Percentiles rank a stretch among this genome's conserved stretches.
These are phyloP conservation scores for Akanthomyces lecanii DNA, from an alignment of 2,329 filamentous ascomycete species.

Conservation along the genomic window DNA sequence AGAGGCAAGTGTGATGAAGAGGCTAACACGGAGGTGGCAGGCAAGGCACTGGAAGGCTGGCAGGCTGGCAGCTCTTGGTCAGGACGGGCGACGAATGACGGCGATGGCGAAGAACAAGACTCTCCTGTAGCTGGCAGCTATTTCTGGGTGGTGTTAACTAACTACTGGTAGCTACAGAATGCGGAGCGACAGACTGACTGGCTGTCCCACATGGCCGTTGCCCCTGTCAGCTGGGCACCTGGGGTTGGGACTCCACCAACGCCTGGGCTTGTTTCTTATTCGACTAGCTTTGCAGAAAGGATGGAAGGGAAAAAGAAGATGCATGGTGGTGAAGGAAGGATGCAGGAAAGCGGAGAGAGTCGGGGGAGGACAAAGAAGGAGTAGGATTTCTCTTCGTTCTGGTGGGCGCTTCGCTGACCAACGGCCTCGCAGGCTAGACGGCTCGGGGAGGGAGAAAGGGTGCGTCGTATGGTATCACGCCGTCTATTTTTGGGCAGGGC, in stretches of 20 bases:
- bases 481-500: not conserved
- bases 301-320: constrained; percentile 2
- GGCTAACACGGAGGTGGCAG: constrained; percentile 3
- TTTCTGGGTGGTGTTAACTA: not conserved
- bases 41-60: not conserved
- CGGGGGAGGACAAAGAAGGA: not conserved
- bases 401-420: constrained; percentile 1
- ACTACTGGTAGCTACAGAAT: not conserved
- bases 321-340: not conserved
- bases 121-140: not conserved
- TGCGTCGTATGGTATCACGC: constrained; percentile 11
- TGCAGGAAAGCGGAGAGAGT: not conserved
- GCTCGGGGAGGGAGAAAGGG: not conserved
- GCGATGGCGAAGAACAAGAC: not conserved
- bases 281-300: not conserved
- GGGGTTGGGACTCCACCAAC: constrained; percentile 6
- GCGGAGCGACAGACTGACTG: not conserved
- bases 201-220: constrained; percentile 1
- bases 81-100: not conserved
- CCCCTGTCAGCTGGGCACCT: constrained; percentile 7
- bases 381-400: not conserved
- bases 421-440: not conserved
- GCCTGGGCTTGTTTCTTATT: not conserved
- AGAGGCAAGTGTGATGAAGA: not conserved
- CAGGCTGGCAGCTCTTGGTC: not conserved